Evolutionary conservation across 2,329 filamentous ascomycete genomes (phyloP).

Genomic region (Penicillium sp.): DNA sequence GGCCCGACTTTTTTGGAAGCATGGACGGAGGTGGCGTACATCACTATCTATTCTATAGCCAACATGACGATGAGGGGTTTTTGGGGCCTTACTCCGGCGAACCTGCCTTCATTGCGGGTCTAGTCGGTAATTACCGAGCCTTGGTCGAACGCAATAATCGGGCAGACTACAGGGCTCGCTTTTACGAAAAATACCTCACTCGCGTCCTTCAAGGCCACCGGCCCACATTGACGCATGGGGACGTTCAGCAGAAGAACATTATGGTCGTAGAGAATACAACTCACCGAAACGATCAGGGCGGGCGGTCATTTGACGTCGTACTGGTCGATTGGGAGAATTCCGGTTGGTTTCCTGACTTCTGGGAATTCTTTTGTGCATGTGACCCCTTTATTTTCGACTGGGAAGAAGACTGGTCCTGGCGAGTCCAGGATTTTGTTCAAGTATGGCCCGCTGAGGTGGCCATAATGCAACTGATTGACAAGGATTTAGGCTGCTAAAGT

Average conservation of each 20-base stretch:
- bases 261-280: conserved; percentile 23
- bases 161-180: conserved; percentile 28
- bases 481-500: conserved; percentile 22
- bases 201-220: conserved; percentile 28
- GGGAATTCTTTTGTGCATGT: conserved; percentile 30
- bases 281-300: conserved; percentile 20
- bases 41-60: conserved; percentile 29
- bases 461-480: conserved; percentile 29
- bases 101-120: conserved; percentile 25
- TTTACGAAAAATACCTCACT: conserved; percentile 27
- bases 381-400: conserved; percentile 18
- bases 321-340: conserved; percentile 30
- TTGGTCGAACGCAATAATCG: conserved; percentile 19
- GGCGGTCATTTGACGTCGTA: conserved; percentile 29
- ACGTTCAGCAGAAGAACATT: conserved; percentile 31
- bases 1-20: conserved; percentile 26
- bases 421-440: conserved; percentile 29
- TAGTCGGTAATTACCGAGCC: conserved; percentile 26
- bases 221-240: conserved; percentile 32
- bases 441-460: conserved; percentile 29
- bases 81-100: conserved; percentile 28
- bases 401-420: conserved; percentile 30
- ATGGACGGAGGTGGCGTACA: conserved; percentile 24
- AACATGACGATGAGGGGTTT: conserved; percentile 11
- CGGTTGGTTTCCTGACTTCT: conserved; percentile 31